Conservation (phyloP, 2,329 filamentous ascomycete genomes). For the Cordyceps cateniannulata region DNA sequence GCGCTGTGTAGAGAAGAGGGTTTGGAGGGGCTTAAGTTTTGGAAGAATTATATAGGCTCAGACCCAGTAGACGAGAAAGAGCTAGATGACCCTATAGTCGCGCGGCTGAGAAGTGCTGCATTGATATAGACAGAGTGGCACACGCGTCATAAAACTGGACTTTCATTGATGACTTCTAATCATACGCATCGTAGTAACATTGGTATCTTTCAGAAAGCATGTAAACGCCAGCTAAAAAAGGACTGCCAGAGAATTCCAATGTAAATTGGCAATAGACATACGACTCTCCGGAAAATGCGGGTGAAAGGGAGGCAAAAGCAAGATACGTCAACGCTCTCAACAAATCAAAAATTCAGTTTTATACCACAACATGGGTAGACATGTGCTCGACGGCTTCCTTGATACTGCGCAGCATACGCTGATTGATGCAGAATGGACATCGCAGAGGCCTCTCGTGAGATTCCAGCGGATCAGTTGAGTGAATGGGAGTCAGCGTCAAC, state of each 20-base stretch:
- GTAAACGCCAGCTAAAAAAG: neutral
- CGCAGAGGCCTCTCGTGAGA: constrained; percentile 43
- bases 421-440: constrained; percentile 56
- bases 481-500: constrained; percentile 49
- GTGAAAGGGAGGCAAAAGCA: neutral
- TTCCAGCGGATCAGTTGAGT: constrained; percentile 40
- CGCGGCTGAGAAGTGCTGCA: constrained; percentile 3
- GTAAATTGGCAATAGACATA: neutral
- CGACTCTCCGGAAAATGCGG: neutral
- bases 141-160: neutral
- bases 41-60: constrained; percentile 68
- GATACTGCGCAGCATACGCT: constrained; percentile 53
- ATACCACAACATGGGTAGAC: constrained; percentile 55
- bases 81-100: constrained; percentile 4
- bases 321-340: neutral
- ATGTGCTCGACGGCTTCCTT: constrained; percentile 58
- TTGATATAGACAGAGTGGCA: constrained; percentile 1
- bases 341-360: constrained; percentile 10
- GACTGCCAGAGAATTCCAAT: neutral
- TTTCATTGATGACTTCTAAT: neutral
- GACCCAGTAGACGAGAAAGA: neutral
- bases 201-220: neutral
- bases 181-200: neutral
- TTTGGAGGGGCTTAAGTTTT: constrained; percentile 85
- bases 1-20: constrained; percentile 85